These are phyloP conservation scores for Chrysosporium queenslandicum DNA, from an alignment of 2,329 filamentous ascomycete species.

Conservation along the genomic window DNA sequence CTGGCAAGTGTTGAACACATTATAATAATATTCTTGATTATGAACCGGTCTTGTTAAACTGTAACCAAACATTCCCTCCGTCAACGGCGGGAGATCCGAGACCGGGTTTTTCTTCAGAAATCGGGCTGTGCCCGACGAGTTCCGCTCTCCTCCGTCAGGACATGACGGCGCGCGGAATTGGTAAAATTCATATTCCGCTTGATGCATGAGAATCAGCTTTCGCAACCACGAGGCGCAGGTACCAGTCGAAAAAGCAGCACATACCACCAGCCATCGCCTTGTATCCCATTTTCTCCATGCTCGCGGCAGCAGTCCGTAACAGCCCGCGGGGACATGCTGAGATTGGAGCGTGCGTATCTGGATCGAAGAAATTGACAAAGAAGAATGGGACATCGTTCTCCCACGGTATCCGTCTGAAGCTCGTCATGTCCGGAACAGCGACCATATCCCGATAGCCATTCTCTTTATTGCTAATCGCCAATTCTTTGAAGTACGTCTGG, in stretches of 20 bases:
- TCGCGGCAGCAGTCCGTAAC: constrained; percentile 57
- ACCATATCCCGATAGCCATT: constrained; percentile 84
- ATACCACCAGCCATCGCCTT: constrained; percentile 82
- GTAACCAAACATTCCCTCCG: constrained; percentile 94
- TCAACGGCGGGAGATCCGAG: constrained; percentile 63
- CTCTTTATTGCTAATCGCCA: constrained; percentile 77
- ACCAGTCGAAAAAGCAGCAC: constrained; percentile 23
- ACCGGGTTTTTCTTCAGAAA: constrained; percentile 67
- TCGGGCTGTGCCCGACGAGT: constrained; percentile 58
- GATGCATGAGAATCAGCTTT: constrained; percentile 5
- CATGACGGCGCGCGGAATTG: constrained; percentile 63
- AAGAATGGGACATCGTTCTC: constrained; percentile 80
- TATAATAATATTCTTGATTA: constrained; percentile 88
- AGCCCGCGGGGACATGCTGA: constrained; percentile 71
- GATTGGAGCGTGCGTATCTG: constrained; percentile 61
- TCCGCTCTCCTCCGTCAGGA: constrained; percentile 43
- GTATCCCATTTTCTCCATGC: constrained; percentile 58
- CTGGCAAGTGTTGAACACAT: constrained; percentile 69
- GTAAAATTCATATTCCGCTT: constrained; percentile 93
- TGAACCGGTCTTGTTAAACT: constrained; percentile 76
- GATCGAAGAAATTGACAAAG: constrained; percentile 71
- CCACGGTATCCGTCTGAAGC: constrained; percentile 80
- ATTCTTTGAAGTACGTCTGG: constrained; percentile 73
- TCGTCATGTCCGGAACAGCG: constrained; percentile 66
- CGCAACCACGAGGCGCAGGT: neutral